Conservation (phyloP, 352 stramenopile species). For the Pythium phragmiticola region DNA sequence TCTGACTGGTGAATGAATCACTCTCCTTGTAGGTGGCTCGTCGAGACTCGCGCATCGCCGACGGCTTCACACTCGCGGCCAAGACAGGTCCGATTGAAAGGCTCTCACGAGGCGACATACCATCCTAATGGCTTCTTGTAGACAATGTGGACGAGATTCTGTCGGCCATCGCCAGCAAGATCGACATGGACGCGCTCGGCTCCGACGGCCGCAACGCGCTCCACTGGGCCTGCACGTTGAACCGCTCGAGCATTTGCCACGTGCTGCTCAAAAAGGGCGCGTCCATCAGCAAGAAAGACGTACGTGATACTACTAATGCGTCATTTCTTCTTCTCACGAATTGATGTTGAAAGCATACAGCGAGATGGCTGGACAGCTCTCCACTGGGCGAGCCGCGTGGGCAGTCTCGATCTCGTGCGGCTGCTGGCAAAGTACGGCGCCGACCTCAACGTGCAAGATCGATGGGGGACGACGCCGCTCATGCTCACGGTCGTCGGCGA, state of each 20-base stretch:
- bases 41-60: constrained; percentile 45
- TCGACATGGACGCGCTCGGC: constrained; percentile 69
- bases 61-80: constrained; percentile 69
- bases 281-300: constrained; percentile 74
- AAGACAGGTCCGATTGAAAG: constrained; percentile 41
- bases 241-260: constrained; percentile 74
- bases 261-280: constrained; percentile 83
- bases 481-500: constrained; percentile 80
- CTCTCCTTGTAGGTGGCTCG: constrained; percentile 23
- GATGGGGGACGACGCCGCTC: constrained; percentile 73
- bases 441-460: constrained; percentile 70
- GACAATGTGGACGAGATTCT: constrained; percentile 80
- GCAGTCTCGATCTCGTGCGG: constrained; percentile 70
- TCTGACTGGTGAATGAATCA: not conserved
- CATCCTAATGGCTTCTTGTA: constrained; percentile 4
- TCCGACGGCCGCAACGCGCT: constrained; percentile 78
- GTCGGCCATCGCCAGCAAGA: constrained; percentile 63
- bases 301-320: constrained; percentile 14
- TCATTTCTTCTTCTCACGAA: not conserved
- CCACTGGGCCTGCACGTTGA: constrained; percentile 77
- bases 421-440: constrained; percentile 77
- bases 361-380: constrained; percentile 73
- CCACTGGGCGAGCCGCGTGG: constrained; percentile 78
- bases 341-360: constrained; percentile 20
- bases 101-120: not conserved